Evolutionary conservation across 2,329 filamentous ascomycete genomes (phyloP), one percentile per base, ranked within the genome.

Genomic region (Colletotrichum brevisporum): DNA sequence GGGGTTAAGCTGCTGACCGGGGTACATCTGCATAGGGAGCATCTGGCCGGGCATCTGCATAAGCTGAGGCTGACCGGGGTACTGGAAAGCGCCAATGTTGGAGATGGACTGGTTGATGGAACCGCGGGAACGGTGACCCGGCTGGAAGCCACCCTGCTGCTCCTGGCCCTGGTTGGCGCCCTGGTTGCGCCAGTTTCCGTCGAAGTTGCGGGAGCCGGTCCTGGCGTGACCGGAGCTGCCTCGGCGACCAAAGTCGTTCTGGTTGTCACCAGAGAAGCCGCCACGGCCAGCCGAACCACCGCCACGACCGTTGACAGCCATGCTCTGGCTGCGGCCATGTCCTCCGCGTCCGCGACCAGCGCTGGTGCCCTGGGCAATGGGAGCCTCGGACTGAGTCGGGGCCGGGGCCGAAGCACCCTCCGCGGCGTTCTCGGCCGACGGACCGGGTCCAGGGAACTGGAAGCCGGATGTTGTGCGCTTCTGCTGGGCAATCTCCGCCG

Each of bases 161-260:
- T 92, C 91, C 78, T 94, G 92, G 73, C 90, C 89, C 81, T 94
- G 91, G 76, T 87, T 86, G 73, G 88, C 85, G 73, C 77, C 77
- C 74, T 93, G 95, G 76, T 94, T 97, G 76, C 96, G 93, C 96
- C 96, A 99, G 82, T 99, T 99, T 76, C 95, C 91, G 74, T 99
- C 96, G 77, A 98, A 98, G 82, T 98, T 99, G 72, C 96, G 91
- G 26, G 96, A 99, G 12, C 89, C 89, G 39, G 91, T 92, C 71
- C 96, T 90, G 72, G 89, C 91, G 79, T 99, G 96, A 65, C 94
- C 92, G 74, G 64, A 55, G 69, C 61, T 71, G 26, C 71, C 69
- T 74, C 94, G 92, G 71, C 93, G 91, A 74, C 90, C 86, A 77
- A 94, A 92, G 73, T 96, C 94, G 71, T 73, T 78, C 52, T 78